Evolutionary conservation across 73 alveolate genomes (phyloP).

Genomic region (Paraurostyla sp.): DNA sequence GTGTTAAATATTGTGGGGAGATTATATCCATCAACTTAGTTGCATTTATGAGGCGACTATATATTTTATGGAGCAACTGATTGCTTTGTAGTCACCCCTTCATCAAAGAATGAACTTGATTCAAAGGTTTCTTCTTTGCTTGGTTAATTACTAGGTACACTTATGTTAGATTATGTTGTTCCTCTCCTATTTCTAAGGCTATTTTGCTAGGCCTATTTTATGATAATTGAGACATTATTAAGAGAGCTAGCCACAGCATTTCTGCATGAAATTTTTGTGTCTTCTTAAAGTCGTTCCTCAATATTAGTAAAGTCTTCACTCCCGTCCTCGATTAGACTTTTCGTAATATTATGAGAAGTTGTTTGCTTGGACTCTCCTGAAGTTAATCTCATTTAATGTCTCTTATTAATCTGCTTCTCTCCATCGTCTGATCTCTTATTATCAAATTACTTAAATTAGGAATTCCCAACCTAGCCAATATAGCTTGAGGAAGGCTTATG

Average conservation of each 20-base stretch:
- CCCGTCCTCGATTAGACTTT: conserved; percentile 49
- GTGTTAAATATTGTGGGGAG: conserved; percentile 59
- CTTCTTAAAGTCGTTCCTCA: conserved; percentile 52
- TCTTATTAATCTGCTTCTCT: conserved; percentile 44
- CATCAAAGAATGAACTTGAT: conserved; percentile 60
- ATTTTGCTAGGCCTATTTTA: not conserved
- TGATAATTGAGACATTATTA: conserved; percentile 11
- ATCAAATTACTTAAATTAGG: not conserved
- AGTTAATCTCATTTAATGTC: conserved; percentile 44
- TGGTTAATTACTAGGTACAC: conserved; percentile 43
- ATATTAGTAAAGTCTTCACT: conserved; percentile 62
- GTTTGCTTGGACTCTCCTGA: conserved; percentile 37
- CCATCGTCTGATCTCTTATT: not conserved
- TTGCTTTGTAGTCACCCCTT: conserved; percentile 9
- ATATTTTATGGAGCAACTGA: not conserved
- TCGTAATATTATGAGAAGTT: conserved; percentile 21
- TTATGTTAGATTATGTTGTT: conserved; percentile 30
- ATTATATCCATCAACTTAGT: conserved; percentile 44
- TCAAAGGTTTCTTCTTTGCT: conserved; percentile 61
- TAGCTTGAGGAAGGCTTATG: conserved; percentile 26
- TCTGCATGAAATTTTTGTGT: conserved; percentile 55
- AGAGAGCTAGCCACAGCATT: conserved; percentile 61
- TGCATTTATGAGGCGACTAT: conserved; percentile 47
- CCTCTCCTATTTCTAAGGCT: conserved; percentile 51
- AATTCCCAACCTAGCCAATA: not conserved